These are phyloP conservation scores for Yarrowia hollandica DNA, from an alignment of 805 yeast species.

Conservation along the genomic window DNA sequence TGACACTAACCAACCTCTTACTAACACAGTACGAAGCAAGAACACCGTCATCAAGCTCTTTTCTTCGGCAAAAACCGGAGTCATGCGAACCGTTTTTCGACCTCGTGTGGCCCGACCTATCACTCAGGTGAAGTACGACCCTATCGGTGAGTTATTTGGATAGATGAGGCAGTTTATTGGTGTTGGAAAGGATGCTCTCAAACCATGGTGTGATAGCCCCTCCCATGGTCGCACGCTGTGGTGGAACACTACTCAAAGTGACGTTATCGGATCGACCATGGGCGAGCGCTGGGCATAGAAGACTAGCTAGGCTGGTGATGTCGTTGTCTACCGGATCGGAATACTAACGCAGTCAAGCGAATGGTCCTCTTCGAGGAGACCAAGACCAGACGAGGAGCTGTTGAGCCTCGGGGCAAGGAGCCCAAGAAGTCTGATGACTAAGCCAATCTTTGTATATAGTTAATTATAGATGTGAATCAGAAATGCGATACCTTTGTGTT, in stretches of 20 bases:
- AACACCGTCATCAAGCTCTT: conserved; percentile 80
- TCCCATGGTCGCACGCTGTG: too few relatives aligned
- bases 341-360: conserved; percentile 57
- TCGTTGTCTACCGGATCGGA: too few relatives aligned
- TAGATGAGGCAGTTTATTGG: background rate
- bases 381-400: conserved; percentile 73
- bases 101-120: conserved; percentile 81
- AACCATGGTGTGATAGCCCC: too few relatives aligned
- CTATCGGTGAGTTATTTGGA: conserved; percentile 47
- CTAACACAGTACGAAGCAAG: conserved; percentile 51
- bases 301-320: too few relatives aligned
- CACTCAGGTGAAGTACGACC: conserved; percentile 83
- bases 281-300: too few relatives aligned
- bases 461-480: conserved; percentile 14
- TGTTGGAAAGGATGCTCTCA: too few relatives aligned
- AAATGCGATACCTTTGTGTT: too few relatives aligned
- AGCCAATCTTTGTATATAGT: conserved; percentile 5
- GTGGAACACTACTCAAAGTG: too few relatives aligned
- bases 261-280: too few relatives aligned
- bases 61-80: conserved; percentile 90
- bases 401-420: conserved; percentile 21
- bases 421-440: conserved; percentile 17
- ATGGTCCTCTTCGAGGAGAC: conserved; percentile 89
- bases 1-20: background rate
- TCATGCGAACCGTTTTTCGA: conserved; percentile 71